Conservation (phyloP, 805 yeast species). For the Spathaspora boniae region DNA sequence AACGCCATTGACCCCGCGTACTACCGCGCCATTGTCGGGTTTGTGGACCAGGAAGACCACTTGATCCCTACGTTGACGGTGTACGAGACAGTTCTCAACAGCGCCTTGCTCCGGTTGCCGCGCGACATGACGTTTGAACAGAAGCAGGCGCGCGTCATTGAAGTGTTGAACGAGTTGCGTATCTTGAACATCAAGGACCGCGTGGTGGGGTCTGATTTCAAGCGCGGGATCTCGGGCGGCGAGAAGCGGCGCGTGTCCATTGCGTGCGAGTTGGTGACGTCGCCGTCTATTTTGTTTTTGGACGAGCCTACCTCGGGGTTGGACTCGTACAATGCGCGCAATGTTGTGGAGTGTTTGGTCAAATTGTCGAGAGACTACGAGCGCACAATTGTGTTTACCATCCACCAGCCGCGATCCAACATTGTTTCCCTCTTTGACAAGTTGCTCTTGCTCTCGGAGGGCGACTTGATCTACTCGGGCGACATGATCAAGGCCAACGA, state of each 20-base stretch:
- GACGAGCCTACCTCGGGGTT: slow-evolving; percentile 96
- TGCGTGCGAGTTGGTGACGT: slow-evolving; percentile 73
- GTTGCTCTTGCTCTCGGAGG: slow-evolving; percentile 75
- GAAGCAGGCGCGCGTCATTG: slow-evolving; percentile 76
- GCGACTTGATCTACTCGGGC: slow-evolving; percentile 85
- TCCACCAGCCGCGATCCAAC: slow-evolving; percentile 96
- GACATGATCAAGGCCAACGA: slow-evolving; percentile 70
- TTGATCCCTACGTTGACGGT: slow-evolving; percentile 91
- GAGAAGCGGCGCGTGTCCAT: slow-evolving; percentile 83
- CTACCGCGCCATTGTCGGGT: slow-evolving; percentile 73
- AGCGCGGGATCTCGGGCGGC: slow-evolving; percentile 70
- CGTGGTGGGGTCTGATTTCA: slow-evolving; percentile 82
- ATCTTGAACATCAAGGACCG: slow-evolving; percentile 80
- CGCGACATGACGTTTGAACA: slow-evolving; percentile 67
- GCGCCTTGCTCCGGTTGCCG: slow-evolving; percentile 87
- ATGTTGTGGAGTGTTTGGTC: slow-evolving; percentile 83
- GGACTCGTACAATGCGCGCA: slow-evolving; percentile 89
- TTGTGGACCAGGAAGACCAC: slow-evolving; percentile 94
- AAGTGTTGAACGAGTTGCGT: slow-evolving; percentile 81
- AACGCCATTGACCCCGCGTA: slow-evolving; percentile 39
- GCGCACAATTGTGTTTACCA: slow-evolving; percentile 87
- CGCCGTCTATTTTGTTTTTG: slow-evolving; percentile 67
- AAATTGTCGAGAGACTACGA: slow-evolving; percentile 74
- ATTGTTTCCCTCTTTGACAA: slow-evolving; percentile 89
- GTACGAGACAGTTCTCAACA: slow-evolving; percentile 88